A percentile compares a stretch with the other conserved stretches of the same genome.
Conservation (phyloP, 2,329 filamentous ascomycete genomes). For the Penicillium sp. region DNA sequence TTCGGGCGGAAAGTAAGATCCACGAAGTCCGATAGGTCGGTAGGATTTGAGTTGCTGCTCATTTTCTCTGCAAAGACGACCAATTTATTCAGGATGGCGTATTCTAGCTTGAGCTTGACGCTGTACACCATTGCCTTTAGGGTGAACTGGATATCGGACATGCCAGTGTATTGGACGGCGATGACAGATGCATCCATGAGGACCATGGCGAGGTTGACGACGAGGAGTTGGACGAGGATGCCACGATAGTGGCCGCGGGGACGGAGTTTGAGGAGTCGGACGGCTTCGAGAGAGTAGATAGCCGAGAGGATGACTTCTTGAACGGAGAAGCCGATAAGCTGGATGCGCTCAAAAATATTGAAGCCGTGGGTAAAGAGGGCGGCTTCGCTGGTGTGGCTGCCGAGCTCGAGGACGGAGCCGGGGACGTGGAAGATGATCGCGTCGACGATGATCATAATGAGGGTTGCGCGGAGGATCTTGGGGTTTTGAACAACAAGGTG, state of each 20-base stretch:
- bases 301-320: conserved; percentile 55
- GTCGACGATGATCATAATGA: conserved; percentile 47
- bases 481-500: conserved; percentile 45
- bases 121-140: conserved; percentile 48
- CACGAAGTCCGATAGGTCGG: conserved; percentile 26
- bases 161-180: conserved; percentile 41
- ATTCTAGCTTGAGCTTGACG: conserved; percentile 50
- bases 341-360: conserved; percentile 52
- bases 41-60: conserved; percentile 15
- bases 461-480: conserved; percentile 36
- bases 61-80: conserved; percentile 27
- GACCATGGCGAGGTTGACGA: conserved; percentile 49
- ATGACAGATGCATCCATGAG: conserved; percentile 46
- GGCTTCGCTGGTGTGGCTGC: conserved; percentile 31
- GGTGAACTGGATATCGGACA: conserved; percentile 45
- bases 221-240: conserved; percentile 47
- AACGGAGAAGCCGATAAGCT: conserved; percentile 55
- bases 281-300: conserved; percentile 54
- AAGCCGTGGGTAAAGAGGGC: conserved; percentile 33
- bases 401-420: conserved; percentile 43
- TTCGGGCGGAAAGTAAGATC: conserved; percentile 20
- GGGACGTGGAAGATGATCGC: conserved; percentile 44
- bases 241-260: conserved; percentile 38
- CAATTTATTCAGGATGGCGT: conserved; percentile 45
- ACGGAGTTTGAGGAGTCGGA: conserved; percentile 49